Base-by-base conservation (phyloP, 2,329 filamentous ascomycete genomes). In the Rhynchosporium secalis region DNA sequence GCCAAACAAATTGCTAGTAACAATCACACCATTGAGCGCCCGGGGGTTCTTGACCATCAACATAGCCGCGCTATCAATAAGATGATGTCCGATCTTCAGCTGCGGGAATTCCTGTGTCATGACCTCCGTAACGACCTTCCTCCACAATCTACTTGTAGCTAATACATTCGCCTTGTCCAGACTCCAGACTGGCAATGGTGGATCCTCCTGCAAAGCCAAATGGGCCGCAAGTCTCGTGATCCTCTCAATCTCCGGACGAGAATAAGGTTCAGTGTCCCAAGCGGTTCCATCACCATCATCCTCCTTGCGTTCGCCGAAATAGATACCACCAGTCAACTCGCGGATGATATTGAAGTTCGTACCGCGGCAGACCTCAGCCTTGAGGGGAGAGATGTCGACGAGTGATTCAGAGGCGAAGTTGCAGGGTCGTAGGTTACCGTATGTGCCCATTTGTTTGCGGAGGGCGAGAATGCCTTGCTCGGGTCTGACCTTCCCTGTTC, bases 61-160 rank as follows among this genome's bases (percentile, higher is more conserved):
- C 93, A 98, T 97, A 68, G 94, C 94, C n/a, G 94, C 94, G 61
- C 87, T 91, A 79, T 98, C 94, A 74, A 98, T 96, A 56, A 98
- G 84, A 76, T 98, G 93, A 76, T 96, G 94, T 68, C 87, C 86
- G 48, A 96, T 79, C 79, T 90, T 85, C 51, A 97, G 78, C 75
- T 94, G 86, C 2, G 94, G 92, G 79, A 96, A 98, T 81, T 97
- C 94, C 68, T 88, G 88, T 69, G 83, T 84, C 83, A 96, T 94
- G 62, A 92, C 83, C 78, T 96, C 91, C 46, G 85, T 87, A 49
- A 96, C 89, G 2, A 90, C 89, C 80, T 90, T 93, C 65, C 94
- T 83, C 94, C 94, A 98, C 71, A 98, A 80, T 47, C 94, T 81
- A 74, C 87, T 91, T 13, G 93, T 96, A 1, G 94, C 94, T 67